Conservation (phyloP, 2,329 filamentous ascomycete species). For the Myriosclerotinia curreyana region DNA sequence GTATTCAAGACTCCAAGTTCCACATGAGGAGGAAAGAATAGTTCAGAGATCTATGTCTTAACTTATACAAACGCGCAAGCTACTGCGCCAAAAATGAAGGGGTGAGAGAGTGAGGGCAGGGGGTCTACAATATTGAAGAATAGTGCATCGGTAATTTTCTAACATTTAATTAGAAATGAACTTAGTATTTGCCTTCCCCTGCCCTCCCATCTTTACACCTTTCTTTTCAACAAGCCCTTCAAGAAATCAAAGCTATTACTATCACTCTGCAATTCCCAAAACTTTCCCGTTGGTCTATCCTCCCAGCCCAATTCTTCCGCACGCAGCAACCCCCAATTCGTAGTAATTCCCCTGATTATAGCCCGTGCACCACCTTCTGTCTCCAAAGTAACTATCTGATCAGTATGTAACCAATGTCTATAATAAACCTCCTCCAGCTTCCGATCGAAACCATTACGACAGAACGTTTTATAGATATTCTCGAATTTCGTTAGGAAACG, state of each 20-base stretch:
- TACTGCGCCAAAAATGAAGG: too few species aligned
- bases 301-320: constrained; percentile 78
- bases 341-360: constrained; percentile 79
- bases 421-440: constrained; percentile 78
- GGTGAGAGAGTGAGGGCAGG: too few species aligned
- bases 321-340: constrained; percentile 84
- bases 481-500: constrained; percentile 77
- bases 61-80: too few species aligned
- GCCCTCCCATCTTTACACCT: constrained; percentile 42
- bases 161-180: too few species aligned
- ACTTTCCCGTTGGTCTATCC: constrained; percentile 70
- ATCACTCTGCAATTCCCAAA: constrained; percentile 87
- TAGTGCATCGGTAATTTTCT: not conserved
- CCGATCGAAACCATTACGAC: constrained; percentile 68
- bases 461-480: constrained; percentile 70
- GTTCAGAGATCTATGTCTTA: too few species aligned
- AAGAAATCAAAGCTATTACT: constrained; percentile 99
- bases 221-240: constrained; percentile 78
- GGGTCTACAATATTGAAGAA: too few species aligned
- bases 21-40: too few species aligned
- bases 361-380: constrained; percentile 72
- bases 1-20: too few species aligned
- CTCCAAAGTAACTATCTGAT: constrained; percentile 71
- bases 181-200: not conserved
- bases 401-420: constrained; percentile 78